A percentile compares a stretch with the other conserved stretches of the same genome.
These are phyloP conservation scores for Beta macrorhiza DNA, from an alignment of 179 eudicot genomes.

Conservation along the genomic window DNA sequence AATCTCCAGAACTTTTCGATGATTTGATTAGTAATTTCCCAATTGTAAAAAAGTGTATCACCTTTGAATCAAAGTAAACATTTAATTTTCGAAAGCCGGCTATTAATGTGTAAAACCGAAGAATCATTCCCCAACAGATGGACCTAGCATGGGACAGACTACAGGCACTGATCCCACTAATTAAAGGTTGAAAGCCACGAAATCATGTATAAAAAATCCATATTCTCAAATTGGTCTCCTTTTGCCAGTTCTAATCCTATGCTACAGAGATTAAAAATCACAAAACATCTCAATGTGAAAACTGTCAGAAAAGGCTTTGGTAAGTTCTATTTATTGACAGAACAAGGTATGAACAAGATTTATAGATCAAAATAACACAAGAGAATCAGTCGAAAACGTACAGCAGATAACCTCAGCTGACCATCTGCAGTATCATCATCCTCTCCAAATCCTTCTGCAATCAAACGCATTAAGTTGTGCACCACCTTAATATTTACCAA, in stretches of 20 bases:
- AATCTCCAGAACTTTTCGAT: background rate
- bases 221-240: background rate
- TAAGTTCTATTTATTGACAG: background rate
- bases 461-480: slow-evolving; percentile 93
- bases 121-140: background rate
- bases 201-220: background rate
- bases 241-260: background rate
- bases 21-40: background rate
- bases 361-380: background rate
- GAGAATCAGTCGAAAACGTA: slow-evolving; percentile 41
- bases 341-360: background rate
- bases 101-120: background rate
- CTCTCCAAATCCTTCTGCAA: slow-evolving; percentile 99
- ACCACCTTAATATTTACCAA: slow-evolving; percentile 87
- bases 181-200: background rate
- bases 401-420: slow-evolving; percentile 93
- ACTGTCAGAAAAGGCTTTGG: background rate
- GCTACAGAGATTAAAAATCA: background rate
- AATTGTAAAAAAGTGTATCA: background rate
- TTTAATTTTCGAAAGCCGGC: background rate
- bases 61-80: background rate
- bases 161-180: background rate
- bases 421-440: slow-evolving; percentile 87
- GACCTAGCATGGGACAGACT: background rate
- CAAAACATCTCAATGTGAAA: background rate